Base-by-base conservation (phyloP, 768 basidiomycete genomes). In the Boletus rufocinnamomeus region DNA sequence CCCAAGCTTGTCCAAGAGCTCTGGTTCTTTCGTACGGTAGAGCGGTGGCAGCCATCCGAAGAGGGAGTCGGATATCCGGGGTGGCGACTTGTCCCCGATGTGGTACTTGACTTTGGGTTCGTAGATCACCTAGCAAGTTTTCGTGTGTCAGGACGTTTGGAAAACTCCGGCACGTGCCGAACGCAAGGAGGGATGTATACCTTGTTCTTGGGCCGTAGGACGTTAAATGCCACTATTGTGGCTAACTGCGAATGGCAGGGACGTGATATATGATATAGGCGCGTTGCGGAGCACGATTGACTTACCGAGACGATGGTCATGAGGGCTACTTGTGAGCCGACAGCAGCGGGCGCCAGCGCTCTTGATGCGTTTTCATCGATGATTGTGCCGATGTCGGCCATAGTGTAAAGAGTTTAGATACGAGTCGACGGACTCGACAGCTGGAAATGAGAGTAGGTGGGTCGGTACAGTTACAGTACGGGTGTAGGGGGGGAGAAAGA, bases 41-140 rank as follows among this genome's bases (percentile, higher is more conserved):
- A 98, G 83, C 1, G 95, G 95, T 9, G 88, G 86, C 1, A 98
- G 77, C 96, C 96, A 99, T 61, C 93, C 91, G 49, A 93, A 83
- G 47, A 96, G 71, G 2, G 89, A 87, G 72, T 90, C 87, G 40
- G 87, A 87, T 72, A 96, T 91, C 25, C 84, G 83, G 8, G 92
- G 92, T 32, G 91, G 92, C 28, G 81, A 77, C 71, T 92, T 92
- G 73, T 84, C 73, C 43, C 87, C 89, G 59, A 83, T 79, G 67
- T 92, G 91, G 69, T 94, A 95, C 74, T 95, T 95, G 74, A 92
- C 85, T 76, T 95, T 97, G 61, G 93, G 95, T 70, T 94, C 91
- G 69, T 96, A 96, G 58, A 95, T 85, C 60, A 92, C 83, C 93
- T 93, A 58, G 46, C 6, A 19, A 3, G 41, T n/a, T 14, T 25